phyloP scores from a whole-genome alignment of 129 eudicot genomes.

The Flaveria robusta region DNA sequence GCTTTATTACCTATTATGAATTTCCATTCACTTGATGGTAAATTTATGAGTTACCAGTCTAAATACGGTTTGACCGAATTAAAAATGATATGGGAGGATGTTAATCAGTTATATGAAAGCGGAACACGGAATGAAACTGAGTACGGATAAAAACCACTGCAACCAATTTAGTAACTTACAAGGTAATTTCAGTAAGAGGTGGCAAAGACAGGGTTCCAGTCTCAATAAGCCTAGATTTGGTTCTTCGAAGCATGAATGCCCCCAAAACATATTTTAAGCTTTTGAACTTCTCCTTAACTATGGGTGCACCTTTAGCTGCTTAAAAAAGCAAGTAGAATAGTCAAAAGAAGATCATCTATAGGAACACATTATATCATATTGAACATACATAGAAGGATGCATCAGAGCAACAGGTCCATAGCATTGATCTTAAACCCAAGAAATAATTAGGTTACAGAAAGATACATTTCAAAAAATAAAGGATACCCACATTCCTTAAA shows the following conservation, averaged over 20 bases:
- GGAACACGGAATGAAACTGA: neutral
- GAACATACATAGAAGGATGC: conserved; percentile 17
- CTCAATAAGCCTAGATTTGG: conserved; percentile 81
- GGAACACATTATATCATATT: conserved; percentile 2
- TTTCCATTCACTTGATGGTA: conserved; percentile 4
- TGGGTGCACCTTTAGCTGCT: conserved; percentile 56
- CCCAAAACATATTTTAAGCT: conserved; percentile 67
- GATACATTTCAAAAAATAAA: conserved; percentile 16
- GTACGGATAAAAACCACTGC: neutral
- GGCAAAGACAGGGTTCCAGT: conserved; percentile 81
- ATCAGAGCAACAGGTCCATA: conserved; percentile 16
- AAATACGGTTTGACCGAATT: conserved; percentile 13
- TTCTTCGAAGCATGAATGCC: conserved; percentile 93
- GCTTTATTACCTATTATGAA: neutral
- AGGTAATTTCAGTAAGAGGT: conserved; percentile 90
- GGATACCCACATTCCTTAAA: conserved; percentile 77
- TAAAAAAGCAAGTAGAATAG: conserved; percentile 1
- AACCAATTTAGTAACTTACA: conserved; percentile 81
- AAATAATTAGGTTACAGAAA: neutral
- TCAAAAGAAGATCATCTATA: neutral
- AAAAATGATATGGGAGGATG: conserved; percentile 2
- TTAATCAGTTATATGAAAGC: neutral
- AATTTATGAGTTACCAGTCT: conserved; percentile 6
- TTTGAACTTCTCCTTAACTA: conserved; percentile 57
- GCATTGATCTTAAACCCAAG: conserved; percentile 11